Base-by-base conservation (phyloP, 192 early-diverging fungal genomes). In the Gamsiella multidivaricata region DNA sequence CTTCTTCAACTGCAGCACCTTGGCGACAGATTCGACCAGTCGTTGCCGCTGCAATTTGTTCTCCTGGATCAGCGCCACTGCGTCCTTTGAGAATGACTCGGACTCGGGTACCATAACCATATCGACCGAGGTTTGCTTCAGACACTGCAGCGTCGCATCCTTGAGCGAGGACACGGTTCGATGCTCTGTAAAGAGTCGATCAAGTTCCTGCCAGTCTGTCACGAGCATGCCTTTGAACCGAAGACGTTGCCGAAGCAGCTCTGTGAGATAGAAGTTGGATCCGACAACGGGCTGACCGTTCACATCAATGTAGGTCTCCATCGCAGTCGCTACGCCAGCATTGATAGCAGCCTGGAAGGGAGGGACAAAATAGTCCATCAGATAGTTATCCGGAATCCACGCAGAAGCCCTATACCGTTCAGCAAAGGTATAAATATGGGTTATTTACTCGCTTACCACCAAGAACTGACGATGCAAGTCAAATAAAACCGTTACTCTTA, bases 81-180 rank as follows among this genome's bases (percentile, higher is more conserved):
- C 58, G 23, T 76, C 51, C 12, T 70, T 61, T 28, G 84, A 58
- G 52, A 91, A 91, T 17, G 72, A 86, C n/a, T 61, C 57, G 43
- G 88, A 85, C 8, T 88, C 82, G 1, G 89, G 82, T 0, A 89
- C 86, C 89, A 91, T 91, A 51, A 84, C 81, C 84, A 91, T 89
- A 59, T 91, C 87, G 4, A 87, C 56, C 0, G 83, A 80, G 0
- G 89, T 89, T 18, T 80, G 67, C 34, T 79, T 61, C 18, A 90
- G 55, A 15, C 84, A 51, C 36, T 80, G 70, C 29, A 36, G 39
- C 0, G 85, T 82, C 2, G 89, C 85, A 31, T 86, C 85, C 25
- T 70, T 57, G 32, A 70, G 49, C 12, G 80, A 76, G 10, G 49
- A 47, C 10, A 80, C 86, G 3, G 79, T 80, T 18, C 52, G 41